Evolutionary conservation across 495 filamentous ascomycete species (phyloP), one percentile per base, ranked within the genome.

Genomic region (Trichoderma reesei): DNA sequence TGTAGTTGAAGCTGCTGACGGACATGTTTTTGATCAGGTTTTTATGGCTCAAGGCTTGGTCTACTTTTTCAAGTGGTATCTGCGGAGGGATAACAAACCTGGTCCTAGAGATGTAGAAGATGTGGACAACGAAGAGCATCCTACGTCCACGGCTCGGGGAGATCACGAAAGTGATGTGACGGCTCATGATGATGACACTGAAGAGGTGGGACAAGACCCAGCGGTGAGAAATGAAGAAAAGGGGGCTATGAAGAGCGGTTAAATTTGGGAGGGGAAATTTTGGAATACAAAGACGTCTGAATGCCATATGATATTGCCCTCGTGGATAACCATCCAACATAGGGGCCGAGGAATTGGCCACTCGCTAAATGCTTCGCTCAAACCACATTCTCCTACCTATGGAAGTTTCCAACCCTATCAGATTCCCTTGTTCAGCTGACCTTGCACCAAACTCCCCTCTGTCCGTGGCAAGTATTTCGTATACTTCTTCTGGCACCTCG

Each of bases 1-100:
- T 38, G 33, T 18, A 8, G 26, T 8, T 39, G 1, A 61, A 26
- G 38, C 8, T 37, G 8, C 14, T 61, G 34, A 38, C 34, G 8
- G 34, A 26, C n/a, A 3, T 8, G 38, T n/a, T n/a, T n/a, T n/a
- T 1, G n/a, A 41, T 14, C 5, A 62, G 62, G 77, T 83, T 5
- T 82, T 79, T 51, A 72, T 84, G 59, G 82, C 81, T 18, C 80
- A 83, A 68, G 75, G 82, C 63, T 78, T 83, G 61, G 81, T 83
- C 39, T 78, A 80, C 69, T 70, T 80, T 54, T 81, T 83, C 62
- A 73, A 72, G 61, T 73, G 76, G 69, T 83, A 81, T 78, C 68
- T 78, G 59, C 65, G 73, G 42, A 67, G 74, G 41, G 51, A 73
- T 51, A 44, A 64, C 1, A 76, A 76, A 67, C 44, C 38, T 39